Evolutionary conservation across 495 filamentous ascomycete species (phyloP).

Genomic region (Hyphodiscus hymeniophilus): DNA sequence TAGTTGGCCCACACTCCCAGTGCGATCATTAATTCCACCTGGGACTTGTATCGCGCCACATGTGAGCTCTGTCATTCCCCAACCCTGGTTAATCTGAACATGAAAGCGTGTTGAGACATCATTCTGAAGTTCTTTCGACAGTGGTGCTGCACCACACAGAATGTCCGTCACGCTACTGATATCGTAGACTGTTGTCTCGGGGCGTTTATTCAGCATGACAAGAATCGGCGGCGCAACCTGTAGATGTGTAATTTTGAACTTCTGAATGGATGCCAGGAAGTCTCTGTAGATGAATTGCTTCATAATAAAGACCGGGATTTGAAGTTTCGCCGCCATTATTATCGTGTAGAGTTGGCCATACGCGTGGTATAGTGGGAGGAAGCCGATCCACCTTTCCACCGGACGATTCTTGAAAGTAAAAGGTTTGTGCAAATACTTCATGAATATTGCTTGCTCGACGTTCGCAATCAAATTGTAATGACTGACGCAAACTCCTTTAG

Average conservation of each 20-base stretch:
- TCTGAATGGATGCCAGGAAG: conserved; percentile 33
- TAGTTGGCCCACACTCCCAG: conserved; percentile 8
- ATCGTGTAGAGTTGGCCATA: conserved; percentile 40
- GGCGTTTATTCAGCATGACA: conserved; percentile 38
- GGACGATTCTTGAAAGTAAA: conserved; percentile 28
- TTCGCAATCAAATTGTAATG: conserved; percentile 45
- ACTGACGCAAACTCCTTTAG: conserved; percentile 44
- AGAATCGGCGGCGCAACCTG: conserved; percentile 40
- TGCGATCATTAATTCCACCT: conserved; percentile 5
- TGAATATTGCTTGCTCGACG: conserved; percentile 30
- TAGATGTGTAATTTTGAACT: conserved; percentile 36
- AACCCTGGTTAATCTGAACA: conserved; percentile 37
- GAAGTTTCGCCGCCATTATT: conserved; percentile 28
- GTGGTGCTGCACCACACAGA: conserved; percentile 45
- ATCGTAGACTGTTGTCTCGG: conserved; percentile 33
- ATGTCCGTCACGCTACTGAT: conserved; percentile 31
- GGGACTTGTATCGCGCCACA: conserved; percentile 23
- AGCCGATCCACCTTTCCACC: conserved; percentile 26
- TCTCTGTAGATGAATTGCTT: conserved; percentile 36
- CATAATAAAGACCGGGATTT: conserved; percentile 37
- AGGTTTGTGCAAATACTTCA: conserved; percentile 20
- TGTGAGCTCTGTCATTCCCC: conserved; percentile 40
- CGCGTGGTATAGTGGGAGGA: conserved; percentile 52
- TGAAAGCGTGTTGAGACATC: conserved; percentile 32
- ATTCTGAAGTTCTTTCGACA: conserved; percentile 37